Conservation (phyloP, 225 moss, liverwort and hornwort species). For the Anthoceros angustus region DNA sequence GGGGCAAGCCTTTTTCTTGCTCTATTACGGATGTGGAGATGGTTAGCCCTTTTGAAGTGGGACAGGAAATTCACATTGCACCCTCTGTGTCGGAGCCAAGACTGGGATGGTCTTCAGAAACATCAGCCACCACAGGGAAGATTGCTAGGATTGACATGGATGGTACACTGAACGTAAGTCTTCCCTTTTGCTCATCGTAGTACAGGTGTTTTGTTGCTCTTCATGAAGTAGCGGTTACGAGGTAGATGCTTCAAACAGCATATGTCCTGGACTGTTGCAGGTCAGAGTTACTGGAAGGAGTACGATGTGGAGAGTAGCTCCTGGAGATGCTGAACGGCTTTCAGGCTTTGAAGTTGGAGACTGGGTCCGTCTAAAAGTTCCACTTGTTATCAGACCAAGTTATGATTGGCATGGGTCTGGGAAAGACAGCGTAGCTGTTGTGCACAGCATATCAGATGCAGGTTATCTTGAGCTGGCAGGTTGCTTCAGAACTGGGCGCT, state of each 20-base stretch:
- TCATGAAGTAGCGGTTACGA: background rate
- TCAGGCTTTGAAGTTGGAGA: constrained; percentile 37
- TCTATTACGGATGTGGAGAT: constrained; percentile 36
- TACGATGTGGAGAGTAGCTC: constrained; percentile 30
- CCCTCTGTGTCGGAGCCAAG: constrained; percentile 28
- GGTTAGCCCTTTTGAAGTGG: constrained; percentile 26
- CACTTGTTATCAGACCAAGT: constrained; percentile 23
- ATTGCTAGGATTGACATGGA: constrained; percentile 33
- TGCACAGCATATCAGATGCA: constrained; percentile 36
- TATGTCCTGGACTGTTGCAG: constrained; percentile 7
- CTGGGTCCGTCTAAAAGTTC: constrained; percentile 26
- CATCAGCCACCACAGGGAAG: constrained; percentile 31
- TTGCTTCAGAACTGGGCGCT: constrained; percentile 31
- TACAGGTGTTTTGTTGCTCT: background rate
- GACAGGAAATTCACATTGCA: constrained; percentile 27
- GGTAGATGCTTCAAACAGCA: background rate
- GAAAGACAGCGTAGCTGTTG: constrained; percentile 32
- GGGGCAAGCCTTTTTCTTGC: constrained; percentile 26
- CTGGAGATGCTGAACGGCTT: constrained; percentile 31
- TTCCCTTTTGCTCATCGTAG: background rate
- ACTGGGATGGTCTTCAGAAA: constrained; percentile 34
- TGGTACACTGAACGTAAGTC: constrained; percentile 25
- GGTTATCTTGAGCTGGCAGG: constrained; percentile 30
- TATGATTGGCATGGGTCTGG: constrained; percentile 41
- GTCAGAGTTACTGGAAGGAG: constrained; percentile 28